Base-by-base conservation (phyloP, 768 basidiomycete species). In the Suillus luteus region DNA sequence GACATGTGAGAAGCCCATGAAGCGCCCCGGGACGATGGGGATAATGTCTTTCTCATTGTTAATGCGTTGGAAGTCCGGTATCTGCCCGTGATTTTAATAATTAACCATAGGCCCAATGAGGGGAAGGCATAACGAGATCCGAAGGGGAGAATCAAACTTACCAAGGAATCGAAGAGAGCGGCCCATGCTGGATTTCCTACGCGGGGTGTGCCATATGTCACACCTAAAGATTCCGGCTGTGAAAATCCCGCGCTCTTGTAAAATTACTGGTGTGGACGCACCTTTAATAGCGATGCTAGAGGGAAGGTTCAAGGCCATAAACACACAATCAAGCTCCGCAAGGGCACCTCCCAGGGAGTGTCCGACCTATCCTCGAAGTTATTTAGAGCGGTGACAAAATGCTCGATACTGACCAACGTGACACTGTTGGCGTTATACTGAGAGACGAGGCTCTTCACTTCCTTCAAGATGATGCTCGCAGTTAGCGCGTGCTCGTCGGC, bases 321-420 rank as follows among this genome's bases (percentile, higher is more conserved):
- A 82, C 27, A 85, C 66, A 17, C 83, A 79, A 54, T 83, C 80
- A 12, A 86, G 81, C 69, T 83, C 79, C 3, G 83, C 82, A 40
- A 86, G 73, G 19, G 83, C 83, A 43, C 82, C 84, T 43, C 84
- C 83, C 19, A 85, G 79, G 43, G 83, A 84, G 66, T 83, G 83
- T 2, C 83, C 82, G 38, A 85, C 72, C 80, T 64, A 19, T 22
- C 48, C 54, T 19, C 52, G 11, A n/a, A 55, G n/a, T 14, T 11
- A 59, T 48, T 37, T 62, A 11, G 55, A 41, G 48, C 11, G 55
- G 35, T 14, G 60, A 58, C 48, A 15, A 64, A 60, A 10, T 62
- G 51, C 37, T 46, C 51, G 24, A 63, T 67, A 59, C 77, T 67
- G 65, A 83, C 81, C 35, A 80, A 68, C 15, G 80, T 80, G 31